phyloP scores from a whole-genome alignment of 257 asterid genomes.

The Avicennia marina region DNA sequence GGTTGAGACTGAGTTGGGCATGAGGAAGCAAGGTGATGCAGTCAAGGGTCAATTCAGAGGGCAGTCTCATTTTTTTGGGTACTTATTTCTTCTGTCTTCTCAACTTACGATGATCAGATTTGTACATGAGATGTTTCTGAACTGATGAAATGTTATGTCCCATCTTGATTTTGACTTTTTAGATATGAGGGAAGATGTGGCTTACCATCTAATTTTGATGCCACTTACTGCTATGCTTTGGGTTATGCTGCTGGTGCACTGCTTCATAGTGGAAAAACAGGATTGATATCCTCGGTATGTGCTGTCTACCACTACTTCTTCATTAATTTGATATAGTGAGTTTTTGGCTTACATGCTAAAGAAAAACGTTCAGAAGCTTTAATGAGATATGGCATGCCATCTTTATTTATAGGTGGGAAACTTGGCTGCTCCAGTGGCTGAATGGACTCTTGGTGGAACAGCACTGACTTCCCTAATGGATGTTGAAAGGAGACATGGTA shows the following conservation, averaged over 20 bases:
- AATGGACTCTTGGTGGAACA: conserved; percentile 98
- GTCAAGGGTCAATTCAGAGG: conserved; percentile 77
- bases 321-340: not conserved
- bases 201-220: conserved; percentile 87
- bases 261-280: conserved; percentile 80
- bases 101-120: not conserved
- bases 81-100: conserved; percentile 5
- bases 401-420: conserved; percentile 65
- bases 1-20: conserved; percentile 92
- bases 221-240: conserved; percentile 75
- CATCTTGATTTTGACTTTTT: conserved; percentile 18
- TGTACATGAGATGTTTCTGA: not conserved
- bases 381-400: too few relatives aligned
- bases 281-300: conserved; percentile 64
- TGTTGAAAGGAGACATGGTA: conserved; percentile 99
- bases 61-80: conserved; percentile 97
- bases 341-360: not conserved
- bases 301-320: not conserved
- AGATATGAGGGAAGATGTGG: conserved; percentile 99
- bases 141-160: conserved; percentile 5
- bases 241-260: conserved; percentile 79
- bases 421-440: conserved; percentile 87
- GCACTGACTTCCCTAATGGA: conserved; percentile 93
- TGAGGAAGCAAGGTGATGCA: conserved; percentile 55
- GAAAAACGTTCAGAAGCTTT: not conserved